Base-by-base conservation (phyloP, 306 rosid genomes). In the Prinsepia uniflora region DNA sequence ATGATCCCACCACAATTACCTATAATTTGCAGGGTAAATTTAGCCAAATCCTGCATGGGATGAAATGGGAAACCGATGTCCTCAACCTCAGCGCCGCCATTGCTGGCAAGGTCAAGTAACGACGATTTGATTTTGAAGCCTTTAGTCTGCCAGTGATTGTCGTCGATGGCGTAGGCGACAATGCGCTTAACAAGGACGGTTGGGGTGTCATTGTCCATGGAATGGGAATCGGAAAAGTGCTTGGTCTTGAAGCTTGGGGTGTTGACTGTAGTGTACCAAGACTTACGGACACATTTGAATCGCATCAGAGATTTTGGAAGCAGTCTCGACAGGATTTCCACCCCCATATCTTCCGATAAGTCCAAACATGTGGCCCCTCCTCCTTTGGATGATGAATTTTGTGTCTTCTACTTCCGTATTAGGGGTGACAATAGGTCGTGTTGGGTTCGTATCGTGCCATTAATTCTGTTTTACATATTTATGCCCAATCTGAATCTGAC, bases 231-330 rank as follows among this genome's bases (percentile, higher is more conserved):
- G 4, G 39, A 52, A 12, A 66, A 57, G 3, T 48, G 53, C 18
- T 30, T 66, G 7, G 58, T 6, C n/a, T 47, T 17, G 30, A 66
- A 47, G 1, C 6, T 10, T 6, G 58, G 58, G 14, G 8, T 39
- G 8, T 48, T 48, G 43, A 66, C 14, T 13, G 7, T 20, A 34
- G 43, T 7, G 8, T 48, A 13, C 30, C 58, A 30, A 4, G 14
- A 48, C 57, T 67, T 67, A 53, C 4, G n/a, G 12, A 67, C 44
- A 5, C 71, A 24, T 11, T 34, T 48, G 24, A 67, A 67, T 67
- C 24, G 58, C 40, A 67, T 53, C 7, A 48, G n/a, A 48, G 71
- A 48, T 10, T 67, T 39, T 12, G 71, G 57, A 13, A 58, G 71
- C 56, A 30, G 18, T 14, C 56, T 6, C 6, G 7, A 47, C n/a